Base-by-base conservation (phyloP, 2,329 filamentous ascomycete species). In the Knoxdaviesia capensis region DNA sequence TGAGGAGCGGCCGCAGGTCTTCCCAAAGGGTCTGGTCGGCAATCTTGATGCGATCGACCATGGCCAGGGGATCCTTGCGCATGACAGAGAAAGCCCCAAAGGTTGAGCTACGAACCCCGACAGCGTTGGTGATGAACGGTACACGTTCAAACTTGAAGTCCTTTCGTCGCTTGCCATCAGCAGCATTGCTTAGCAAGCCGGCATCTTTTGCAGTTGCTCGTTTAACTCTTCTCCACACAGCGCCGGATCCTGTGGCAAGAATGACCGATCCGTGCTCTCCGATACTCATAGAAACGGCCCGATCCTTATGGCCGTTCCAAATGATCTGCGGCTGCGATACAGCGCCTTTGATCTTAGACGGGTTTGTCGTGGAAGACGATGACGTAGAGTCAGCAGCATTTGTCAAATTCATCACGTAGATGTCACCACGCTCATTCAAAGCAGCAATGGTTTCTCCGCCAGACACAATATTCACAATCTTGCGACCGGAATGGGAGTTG, bases 91-190 rank as follows among this genome's bases (percentile, higher is more conserved):
- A 96, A 0, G 88, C 83, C 5, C 90, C 90, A 58, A 83, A 93
- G 0, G 80, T 74, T 33, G 90, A 96, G 50, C 86, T 88, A 48
- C 86, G 72, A 6, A 96, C 87, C 4, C 78, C 77, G 32, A 80
- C 70, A 9, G 92, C 84, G 34, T 86, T 77, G 2, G 85, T 94
- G 43, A 98, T 72, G 36, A 82, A 86, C 1, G 90, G 80, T 6
- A 98, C 76, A 44, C 90, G 77, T 51, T 88, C 78, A 50, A 96
- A 98, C 55, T 98, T 98, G 64, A 92, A 94, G 53, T 94, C 86
- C 50, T 92, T 93, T 8, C 74, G 71, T 20, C 20, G 20, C 51
- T 75, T 81, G 33, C 69, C 65, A 28, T 77, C 74, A 1, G 61
- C 58, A 2, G 58, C 57, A 20, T 59, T 58, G 1, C 64, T 62